Percentiles rank a stretch among this genome's conserved stretches.
Evolutionary conservation across 2,329 filamentous ascomycete genomes (phyloP).

Genomic region (Kalmusia sp.): DNA sequence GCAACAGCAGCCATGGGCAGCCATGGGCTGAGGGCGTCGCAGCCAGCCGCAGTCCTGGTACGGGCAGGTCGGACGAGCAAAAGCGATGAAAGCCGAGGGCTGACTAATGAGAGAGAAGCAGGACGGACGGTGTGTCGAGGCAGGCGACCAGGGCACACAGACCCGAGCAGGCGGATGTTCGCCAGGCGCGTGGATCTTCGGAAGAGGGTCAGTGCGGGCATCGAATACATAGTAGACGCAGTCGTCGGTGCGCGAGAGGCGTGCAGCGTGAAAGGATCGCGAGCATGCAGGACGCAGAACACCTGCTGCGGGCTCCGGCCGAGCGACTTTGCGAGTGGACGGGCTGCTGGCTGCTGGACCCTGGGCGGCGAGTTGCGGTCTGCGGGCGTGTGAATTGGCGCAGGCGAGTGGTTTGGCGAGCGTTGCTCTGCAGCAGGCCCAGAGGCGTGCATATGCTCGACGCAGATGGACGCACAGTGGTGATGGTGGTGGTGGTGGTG

Average conservation of each 20-base stretch:
- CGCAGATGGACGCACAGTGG: not conserved
- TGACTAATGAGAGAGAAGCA: slow-evolving; percentile 1
- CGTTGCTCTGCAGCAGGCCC: not conserved
- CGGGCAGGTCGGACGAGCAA: not conserved
- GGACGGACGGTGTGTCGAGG: not conserved
- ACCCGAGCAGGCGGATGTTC: slow-evolving; percentile 15
- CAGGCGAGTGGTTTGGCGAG: slow-evolving; percentile 3
- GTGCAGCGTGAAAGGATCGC: slow-evolving; percentile 8
- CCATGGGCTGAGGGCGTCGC: not conserved
- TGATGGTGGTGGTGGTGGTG: not conserved
- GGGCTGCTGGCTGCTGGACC: not conserved
- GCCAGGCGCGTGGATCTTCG: slow-evolving; percentile 16
- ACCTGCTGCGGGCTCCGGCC: slow-evolving; percentile 2
- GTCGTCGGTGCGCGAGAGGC: slow-evolving; percentile 7
- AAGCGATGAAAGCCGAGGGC: not conserved
- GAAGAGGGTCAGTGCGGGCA: slow-evolving; percentile 16
- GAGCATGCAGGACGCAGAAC: slow-evolving; percentile 11
- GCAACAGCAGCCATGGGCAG: not conserved
- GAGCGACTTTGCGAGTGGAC: not conserved
- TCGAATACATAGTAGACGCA: slow-evolving; percentile 15
- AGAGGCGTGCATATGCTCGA: slow-evolving; percentile 2
- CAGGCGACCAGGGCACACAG: not conserved
- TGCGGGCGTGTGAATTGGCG: slow-evolving; percentile 4
- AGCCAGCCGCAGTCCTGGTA: not conserved
- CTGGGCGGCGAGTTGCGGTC: slow-evolving; percentile 7